Evolutionary conservation across 1,284 basidiomycete species (phyloP).

Genomic region (Xerocomus amazonicus): DNA sequence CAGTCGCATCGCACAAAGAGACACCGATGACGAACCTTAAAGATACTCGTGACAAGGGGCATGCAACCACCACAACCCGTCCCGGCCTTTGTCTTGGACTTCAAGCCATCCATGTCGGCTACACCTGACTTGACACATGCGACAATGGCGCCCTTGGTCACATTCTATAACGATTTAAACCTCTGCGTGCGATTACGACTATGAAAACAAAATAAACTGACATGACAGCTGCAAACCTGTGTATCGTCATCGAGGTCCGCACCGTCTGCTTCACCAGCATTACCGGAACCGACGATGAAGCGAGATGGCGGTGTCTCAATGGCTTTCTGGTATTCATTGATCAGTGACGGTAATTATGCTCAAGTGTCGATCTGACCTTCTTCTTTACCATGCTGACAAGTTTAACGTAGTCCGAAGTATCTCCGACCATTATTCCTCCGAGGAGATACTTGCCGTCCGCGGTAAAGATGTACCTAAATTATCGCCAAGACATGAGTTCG

Average conservation of each 20-base stretch:
- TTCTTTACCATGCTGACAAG: constrained; percentile 71
- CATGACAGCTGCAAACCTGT: constrained; percentile 69
- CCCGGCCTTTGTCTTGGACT: constrained; percentile 67
- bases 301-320: constrained; percentile 64
- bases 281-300: constrained; percentile 60
- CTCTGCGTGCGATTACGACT: no score
- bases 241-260: constrained; percentile 70
- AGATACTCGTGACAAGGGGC: constrained; percentile 53
- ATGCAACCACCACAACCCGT: constrained; percentile 76
- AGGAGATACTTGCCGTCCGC: constrained; percentile 70
- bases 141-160: constrained; percentile 59
- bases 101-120: constrained; percentile 54
- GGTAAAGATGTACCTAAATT: constrained; percentile 61
- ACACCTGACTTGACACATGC: constrained; percentile 54
- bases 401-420: constrained; percentile 69
- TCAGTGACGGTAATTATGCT: no score
- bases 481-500: not conserved
- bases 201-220: constrained; percentile 17
- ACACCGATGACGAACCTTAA: constrained; percentile 31
- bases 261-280: constrained; percentile 50
- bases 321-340: constrained; percentile 42
- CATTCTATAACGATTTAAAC: constrained; percentile 41
- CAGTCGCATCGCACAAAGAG: not conserved
- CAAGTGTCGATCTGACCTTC: constrained; percentile 37
- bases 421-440: constrained; percentile 82